phyloP scores from a whole-genome alignment of 2,329 filamentous ascomycete genomes.

The Aspergillus latus region DNA sequence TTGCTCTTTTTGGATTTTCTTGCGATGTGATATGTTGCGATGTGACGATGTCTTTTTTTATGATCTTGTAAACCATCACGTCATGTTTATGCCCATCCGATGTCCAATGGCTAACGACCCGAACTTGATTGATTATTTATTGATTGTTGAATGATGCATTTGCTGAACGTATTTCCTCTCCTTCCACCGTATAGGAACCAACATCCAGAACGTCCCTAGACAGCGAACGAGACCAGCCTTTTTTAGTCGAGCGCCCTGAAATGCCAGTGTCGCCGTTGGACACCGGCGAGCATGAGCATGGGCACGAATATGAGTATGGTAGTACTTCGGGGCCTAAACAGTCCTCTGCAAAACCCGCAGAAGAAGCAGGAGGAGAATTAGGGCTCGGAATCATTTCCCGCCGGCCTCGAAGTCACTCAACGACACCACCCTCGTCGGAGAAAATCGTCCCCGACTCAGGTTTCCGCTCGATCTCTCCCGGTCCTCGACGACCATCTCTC shows the following conservation, averaged over 20 bases:
- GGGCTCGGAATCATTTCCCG: slow-evolving; percentile 25
- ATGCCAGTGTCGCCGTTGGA: slow-evolving; percentile 53
- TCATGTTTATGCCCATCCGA: slow-evolving; percentile 25
- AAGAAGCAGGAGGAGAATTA: slow-evolving; percentile 21
- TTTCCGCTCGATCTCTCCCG: slow-evolving; percentile 35
- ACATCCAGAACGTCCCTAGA: slow-evolving; percentile 29
- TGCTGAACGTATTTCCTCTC: slow-evolving; percentile 32
- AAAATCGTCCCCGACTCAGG: slow-evolving; percentile 28
- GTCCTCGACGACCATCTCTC: slow-evolving; percentile 32
- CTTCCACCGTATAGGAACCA: slow-evolving; percentile 36
- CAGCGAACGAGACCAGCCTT: slow-evolving; percentile 52
- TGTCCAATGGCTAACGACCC: slow-evolving; percentile 1
- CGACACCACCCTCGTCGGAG: slow-evolving; percentile 32
- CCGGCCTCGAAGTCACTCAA: slow-evolving; percentile 37
- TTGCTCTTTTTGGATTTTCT: slow-evolving; percentile 19
- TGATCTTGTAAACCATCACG: slow-evolving; percentile 31
- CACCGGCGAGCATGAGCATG: slow-evolving; percentile 19
- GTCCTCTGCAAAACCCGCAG: slow-evolving; percentile 22
- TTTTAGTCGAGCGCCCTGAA: slow-evolving; percentile 66
- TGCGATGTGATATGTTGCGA: not conserved
- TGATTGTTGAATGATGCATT: slow-evolving; percentile 26
- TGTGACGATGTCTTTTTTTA: slow-evolving; percentile 8
- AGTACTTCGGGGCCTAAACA: slow-evolving; percentile 47
- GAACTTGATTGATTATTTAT: slow-evolving; percentile 20
- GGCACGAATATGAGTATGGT: slow-evolving; percentile 34